Base-by-base conservation (phyloP, 148 eudicot genomes). In the Amaranthus hypochondriacus region DNA sequence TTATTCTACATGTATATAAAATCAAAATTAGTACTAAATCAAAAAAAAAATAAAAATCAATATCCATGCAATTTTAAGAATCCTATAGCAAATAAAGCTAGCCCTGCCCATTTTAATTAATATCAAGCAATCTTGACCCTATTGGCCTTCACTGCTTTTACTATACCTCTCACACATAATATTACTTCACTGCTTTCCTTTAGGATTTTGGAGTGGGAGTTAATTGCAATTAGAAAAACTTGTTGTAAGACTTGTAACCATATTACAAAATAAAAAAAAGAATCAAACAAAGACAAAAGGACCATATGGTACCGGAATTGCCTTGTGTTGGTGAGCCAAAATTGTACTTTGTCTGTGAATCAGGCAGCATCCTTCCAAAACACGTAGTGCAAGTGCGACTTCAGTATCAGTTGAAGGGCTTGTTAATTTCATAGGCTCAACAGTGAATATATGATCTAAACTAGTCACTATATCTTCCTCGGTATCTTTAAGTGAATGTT, bases 281-380 rank as follows among this genome's bases (percentile, higher is more conserved):
- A 21, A 5, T 42, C 8, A 63, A 43, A 68, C 10, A 47, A 13
- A 66, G 54, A 52, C 28, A 51, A 50, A 28, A 7, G n/a, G 21
- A 28, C 56, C 12, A 70, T 14, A 52, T 61, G 42, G 48, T 82
- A 93, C 98, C 76, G 83, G 87, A 63, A 94, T 86, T 4, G 97
- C 97, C 78, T 89, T 94, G 82, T 87, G 78, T 53, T 92, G 88
- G 82, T 92, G 97, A 70, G 98, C 97, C 64, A 92, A 80, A 69
- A 89, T 68, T 4, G 91, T 84, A 78, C 97, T 92, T 80, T 83
- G 87, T 54, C 85, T 70, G 75, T 95, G 96, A 78, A 92, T 84
- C 78, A 95, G 84, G 85, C 97, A 92, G 74, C 99, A 92, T 65
- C 99, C 99, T 90, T 92, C 98, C 77, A 95, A 71, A 76, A 90